These are phyloP conservation scores for Rhizophora apiculata DNA, from an alignment of 345 rosid species.

Conservation along the genomic window DNA sequence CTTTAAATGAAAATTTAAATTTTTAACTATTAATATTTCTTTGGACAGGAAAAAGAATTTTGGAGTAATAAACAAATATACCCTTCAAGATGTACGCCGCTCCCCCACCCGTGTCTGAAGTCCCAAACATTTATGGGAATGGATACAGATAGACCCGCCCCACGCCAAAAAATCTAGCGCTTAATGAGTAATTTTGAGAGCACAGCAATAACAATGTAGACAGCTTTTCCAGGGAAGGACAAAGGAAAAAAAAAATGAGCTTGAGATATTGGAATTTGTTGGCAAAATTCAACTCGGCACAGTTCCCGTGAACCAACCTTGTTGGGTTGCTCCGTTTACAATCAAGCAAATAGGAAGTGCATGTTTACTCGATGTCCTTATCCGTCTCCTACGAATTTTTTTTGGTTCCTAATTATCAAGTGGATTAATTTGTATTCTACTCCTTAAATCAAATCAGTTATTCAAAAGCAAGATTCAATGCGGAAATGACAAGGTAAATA, in stretches of 20 bases:
- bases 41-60: too few species aligned
- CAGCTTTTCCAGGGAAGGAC: constrained; percentile 23
- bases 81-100: constrained; percentile 16
- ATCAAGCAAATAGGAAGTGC: background rate
- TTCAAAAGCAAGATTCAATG: too few species aligned
- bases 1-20: too few species aligned
- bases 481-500: too few species aligned
- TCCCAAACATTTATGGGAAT: constrained; percentile 7
- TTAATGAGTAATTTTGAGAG: constrained; percentile 7
- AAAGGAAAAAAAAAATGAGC: background rate
- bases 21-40: too few species aligned
- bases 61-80: constrained; percentile 12
- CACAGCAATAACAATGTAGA: background rate
- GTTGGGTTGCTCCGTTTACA: constrained; percentile 2
- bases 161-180: constrained; percentile 1
- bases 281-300: background rate
- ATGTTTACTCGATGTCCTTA: background rate
- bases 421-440: background rate
- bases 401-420: background rate
- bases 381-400: too few species aligned
- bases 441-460: too few species aligned
- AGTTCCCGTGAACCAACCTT: constrained; percentile 3
- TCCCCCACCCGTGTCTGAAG: too few species aligned
- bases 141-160: background rate
- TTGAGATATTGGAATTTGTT: background rate